phyloP scores from a whole-genome alignment of 2,329 filamentous ascomycete genomes.

The Paraconiothyrium brasiliense region DNA sequence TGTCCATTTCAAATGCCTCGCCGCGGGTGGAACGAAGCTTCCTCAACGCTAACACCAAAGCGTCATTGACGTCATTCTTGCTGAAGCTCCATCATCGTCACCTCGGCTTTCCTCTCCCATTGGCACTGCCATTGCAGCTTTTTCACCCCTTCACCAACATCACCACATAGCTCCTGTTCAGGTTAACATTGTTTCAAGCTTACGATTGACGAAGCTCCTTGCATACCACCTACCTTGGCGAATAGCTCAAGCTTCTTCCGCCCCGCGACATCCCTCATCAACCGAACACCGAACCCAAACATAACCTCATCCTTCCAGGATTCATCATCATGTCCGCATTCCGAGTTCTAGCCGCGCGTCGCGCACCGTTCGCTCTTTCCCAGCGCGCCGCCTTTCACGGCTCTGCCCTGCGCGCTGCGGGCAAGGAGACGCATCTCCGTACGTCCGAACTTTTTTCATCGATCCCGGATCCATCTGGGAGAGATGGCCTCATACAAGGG shows the following conservation, averaged over 20 bases:
- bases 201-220: background rate
- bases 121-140: background rate
- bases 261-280: background rate
- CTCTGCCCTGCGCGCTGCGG: slow-evolving; percentile 49
- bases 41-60: background rate
- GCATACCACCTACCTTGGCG: background rate
- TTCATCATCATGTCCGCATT: slow-evolving; percentile 41
- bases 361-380: slow-evolving; percentile 38
- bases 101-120: slow-evolving; percentile 5
- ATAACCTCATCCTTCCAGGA: slow-evolving; percentile 2
- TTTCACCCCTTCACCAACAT: background rate
- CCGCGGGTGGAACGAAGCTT: background rate
- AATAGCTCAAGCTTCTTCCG: background rate
- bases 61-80: slow-evolving; percentile 3
- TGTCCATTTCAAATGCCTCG: background rate
- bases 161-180: background rate
- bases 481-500: background rate
- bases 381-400: slow-evolving; percentile 50
- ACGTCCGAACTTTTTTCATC: slow-evolving; percentile 30
- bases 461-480: background rate
- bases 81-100: slow-evolving; percentile 10
- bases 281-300: slow-evolving; percentile 2
- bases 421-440: slow-evolving; percentile 58
- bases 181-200: background rate
- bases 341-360: slow-evolving; percentile 43